These are phyloP conservation scores for Salix purpurea DNA, from an alignment of 345 rosid species.

Conservation along the genomic window DNA sequence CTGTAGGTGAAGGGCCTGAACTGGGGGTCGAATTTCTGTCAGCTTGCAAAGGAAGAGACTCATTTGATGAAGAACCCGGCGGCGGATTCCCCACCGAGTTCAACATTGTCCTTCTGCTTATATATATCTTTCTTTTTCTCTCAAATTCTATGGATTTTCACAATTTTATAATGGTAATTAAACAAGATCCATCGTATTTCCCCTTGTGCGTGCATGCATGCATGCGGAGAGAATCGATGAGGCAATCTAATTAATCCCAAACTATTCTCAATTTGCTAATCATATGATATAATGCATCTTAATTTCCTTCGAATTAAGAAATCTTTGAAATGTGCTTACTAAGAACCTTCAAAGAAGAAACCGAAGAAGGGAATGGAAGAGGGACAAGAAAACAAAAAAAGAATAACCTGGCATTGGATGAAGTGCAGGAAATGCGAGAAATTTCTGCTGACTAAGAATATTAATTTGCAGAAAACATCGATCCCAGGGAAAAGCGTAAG, in stretches of 20 bases:
- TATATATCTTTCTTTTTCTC: not conserved
- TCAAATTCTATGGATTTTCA: not conserved
- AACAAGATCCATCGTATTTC: not conserved
- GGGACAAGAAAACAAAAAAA: not conserved
- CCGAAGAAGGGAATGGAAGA: not conserved
- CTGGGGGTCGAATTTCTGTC: not conserved
- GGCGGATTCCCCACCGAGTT: constrained; percentile 27
- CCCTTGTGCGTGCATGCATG: not conserved
- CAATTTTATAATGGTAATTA: not conserved
- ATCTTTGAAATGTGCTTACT: not conserved
- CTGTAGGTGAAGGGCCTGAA: not conserved
- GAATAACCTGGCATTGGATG: not conserved
- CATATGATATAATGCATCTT: not conserved
- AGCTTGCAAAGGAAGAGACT: not conserved
- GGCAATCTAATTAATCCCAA: not conserved
- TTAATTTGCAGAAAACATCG: not conserved
- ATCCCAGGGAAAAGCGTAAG: not conserved
- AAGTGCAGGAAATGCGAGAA: not conserved
- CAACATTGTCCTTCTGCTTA: constrained; percentile 31
- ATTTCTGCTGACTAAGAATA: not conserved
- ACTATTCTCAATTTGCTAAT: not conserved
- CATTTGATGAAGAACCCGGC: constrained; percentile 28
- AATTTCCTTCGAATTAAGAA: not conserved
- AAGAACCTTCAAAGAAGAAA: not conserved
- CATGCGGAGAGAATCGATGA: not conserved